Evolutionary conservation across 352 stramenopile species (phyloP), one percentile per base, ranked within the genome.

Genomic region (Aphanomyces euteiches): DNA sequence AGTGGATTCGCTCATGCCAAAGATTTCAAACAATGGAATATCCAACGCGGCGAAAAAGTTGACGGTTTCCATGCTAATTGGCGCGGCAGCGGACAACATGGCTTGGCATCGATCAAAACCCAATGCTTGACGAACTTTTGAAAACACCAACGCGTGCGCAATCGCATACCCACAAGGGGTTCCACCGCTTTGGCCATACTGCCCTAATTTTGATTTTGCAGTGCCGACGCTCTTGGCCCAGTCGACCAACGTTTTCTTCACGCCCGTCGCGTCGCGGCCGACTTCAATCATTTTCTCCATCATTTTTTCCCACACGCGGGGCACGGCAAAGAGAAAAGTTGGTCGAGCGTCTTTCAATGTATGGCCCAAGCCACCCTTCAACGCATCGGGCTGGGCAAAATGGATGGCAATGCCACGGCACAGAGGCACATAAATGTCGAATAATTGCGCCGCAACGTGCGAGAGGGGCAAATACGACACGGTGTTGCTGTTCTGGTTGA

Each of bases 251-350:
- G 79, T 87, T 70, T 96, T 95, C 76, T 95, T 96, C 48, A 96
- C 66, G 12, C 86, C 87, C 36, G 74, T 91, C 34, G 81, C 93
- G 39, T 66, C 73, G 75, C 56, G 36, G 75, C 79, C 79, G 45
- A 83, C 84, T 39, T 84, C 81, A 59, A 79, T 76, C 66, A 96
- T 87, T 47, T 83, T 83, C 58, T 93, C 88, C 80, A 90, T 87
- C 69, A 96, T 82, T 69, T 95, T 95, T 72, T 96, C 88, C 84
- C 84, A 96, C 47, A 96, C 86, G 48, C 87, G 84, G 59, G 88
- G 87, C 17, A 96, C 88, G 40, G 85, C 87, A 56, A 94, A 92
- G 76, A 95, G 93, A 61, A 84, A 89, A 48, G 84, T 85, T 7
- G 83, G 83, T 5, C 79, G 76, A 56, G 89, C 79, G 54, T 90